phyloP scores from a whole-genome alignment of 164 flowering plant genomes.

The Dillenia suffruticosa region DNA sequence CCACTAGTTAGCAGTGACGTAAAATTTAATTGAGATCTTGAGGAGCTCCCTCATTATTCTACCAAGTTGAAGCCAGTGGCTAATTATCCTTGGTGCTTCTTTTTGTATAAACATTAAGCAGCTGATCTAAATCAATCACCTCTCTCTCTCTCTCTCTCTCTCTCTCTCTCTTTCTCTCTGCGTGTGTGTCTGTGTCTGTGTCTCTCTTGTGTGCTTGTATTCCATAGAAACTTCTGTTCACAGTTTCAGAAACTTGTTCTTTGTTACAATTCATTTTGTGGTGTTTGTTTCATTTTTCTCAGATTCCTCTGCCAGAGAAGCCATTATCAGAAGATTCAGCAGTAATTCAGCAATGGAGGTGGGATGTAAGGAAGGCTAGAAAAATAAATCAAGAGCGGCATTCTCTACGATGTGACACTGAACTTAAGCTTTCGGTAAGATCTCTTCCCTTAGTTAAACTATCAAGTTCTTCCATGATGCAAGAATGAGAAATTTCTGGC shows the following conservation, averaged over 20 bases:
- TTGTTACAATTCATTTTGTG: slow-evolving; percentile 3
- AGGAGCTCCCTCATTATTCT: no score
- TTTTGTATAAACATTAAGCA: no score
- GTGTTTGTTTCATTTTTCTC: slow-evolving; percentile 2
- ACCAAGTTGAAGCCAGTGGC: no score
- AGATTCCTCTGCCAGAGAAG: slow-evolving; percentile 75
- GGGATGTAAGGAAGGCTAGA: slow-evolving; percentile 61
- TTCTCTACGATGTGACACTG: slow-evolving; percentile 81
- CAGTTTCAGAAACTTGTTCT: background rate
- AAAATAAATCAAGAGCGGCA: slow-evolving; percentile 83
- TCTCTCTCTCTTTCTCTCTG: no score
- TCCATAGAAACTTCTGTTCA: background rate
- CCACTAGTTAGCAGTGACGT: no score
- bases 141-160: no score
- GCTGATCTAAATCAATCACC: no score
- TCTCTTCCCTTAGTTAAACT: slow-evolving; percentile 7
- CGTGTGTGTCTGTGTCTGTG: background rate
- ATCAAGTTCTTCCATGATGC: background rate
- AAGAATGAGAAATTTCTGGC: background rate
- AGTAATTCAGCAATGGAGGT: slow-evolving; percentile 69
- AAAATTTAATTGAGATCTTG: no score
- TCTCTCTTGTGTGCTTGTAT: background rate
- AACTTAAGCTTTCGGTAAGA: slow-evolving; percentile 88
- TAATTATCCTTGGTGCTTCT: no score
- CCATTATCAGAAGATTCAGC: slow-evolving; percentile 46